These are phyloP conservation scores for Metarhizium rileyi DNA, from an alignment of 2,329 filamentous ascomycete species.

Conservation along the genomic window DNA sequence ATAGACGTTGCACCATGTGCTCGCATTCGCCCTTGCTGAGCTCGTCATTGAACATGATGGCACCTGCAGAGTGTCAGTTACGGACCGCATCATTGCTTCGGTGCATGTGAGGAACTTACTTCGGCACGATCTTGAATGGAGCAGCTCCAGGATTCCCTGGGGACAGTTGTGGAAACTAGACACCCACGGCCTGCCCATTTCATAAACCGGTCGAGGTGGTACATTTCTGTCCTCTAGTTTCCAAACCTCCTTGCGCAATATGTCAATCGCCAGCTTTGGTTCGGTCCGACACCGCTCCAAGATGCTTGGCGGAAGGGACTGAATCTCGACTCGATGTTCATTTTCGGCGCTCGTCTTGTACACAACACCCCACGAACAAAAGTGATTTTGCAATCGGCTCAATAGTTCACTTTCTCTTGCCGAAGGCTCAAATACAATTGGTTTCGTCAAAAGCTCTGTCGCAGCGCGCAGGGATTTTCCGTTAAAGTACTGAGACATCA, in stretches of 20 bases:
- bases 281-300: conserved; percentile 65
- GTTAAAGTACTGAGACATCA: conserved; percentile 49
- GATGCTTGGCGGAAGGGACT: conserved; percentile 59
- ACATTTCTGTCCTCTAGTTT: conserved; percentile 39
- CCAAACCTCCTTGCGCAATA: conserved; percentile 71
- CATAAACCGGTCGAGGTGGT: conserved; percentile 1
- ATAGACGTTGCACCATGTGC: conserved; percentile 46
- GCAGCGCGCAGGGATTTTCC: conserved; percentile 11
- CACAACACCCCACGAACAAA: conserved; percentile 65
- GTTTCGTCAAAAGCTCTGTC: conserved; percentile 34
- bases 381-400: conserved; percentile 39
- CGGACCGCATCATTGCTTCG: not conserved
- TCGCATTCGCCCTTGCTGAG: conserved; percentile 49
- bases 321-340: conserved; percentile 34
- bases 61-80: conserved; percentile 30
- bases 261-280: conserved; percentile 59
- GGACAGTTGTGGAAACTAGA: conserved; percentile 60
- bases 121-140: conserved; percentile 67
- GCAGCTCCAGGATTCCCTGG: conserved; percentile 61
- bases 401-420: conserved; percentile 52
- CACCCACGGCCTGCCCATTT: conserved; percentile 40
- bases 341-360: conserved; percentile 36
- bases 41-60: conserved; percentile 78
- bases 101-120: conserved; percentile 32
- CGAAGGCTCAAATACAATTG: conserved; percentile 57